Base-by-base conservation (phyloP, 2,329 filamentous ascomycete genomes). In the Cercospora zeina region DNA sequence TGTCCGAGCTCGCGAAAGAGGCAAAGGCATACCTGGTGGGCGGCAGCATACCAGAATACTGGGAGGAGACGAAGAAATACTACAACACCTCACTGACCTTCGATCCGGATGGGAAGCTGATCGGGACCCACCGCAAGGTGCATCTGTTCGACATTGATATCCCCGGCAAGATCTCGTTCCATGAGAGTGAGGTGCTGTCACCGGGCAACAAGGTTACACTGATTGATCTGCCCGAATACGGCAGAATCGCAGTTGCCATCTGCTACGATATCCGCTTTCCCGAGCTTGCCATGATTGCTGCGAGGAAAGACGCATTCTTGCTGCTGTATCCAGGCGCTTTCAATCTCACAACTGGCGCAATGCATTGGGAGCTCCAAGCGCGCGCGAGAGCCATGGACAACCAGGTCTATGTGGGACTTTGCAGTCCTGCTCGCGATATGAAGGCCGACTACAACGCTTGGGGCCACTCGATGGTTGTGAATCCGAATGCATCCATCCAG, bases 81-180 rank as follows among this genome's bases (percentile, higher is more conserved):
- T 96, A 95, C 83, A 99, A 99, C 79, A 97, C 95, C 2, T 89
- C 86, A 30, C 81, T 99, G 51, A 86, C 89, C 7, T 99, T 99
- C 77, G 85, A 82, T 0, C 93, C 92, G 0, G 79, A 82, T 9
- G 95, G 95, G 3, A 75, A 82, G n/a, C 81, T 97, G 54, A 82
- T 99, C n/a, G 91, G 87, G 5, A 90, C 87, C 2, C 93, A 97
- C 76, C 86, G 95, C 70, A 99, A 99, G 80, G 87, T 95, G 47
- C 95, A 99, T 77, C 83, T 99, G 47, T 99, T 99, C 77, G 95
- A 97, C 78, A 99, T 99, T 71, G 89, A 96, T 75, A 97, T 99
- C 67, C 95, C 95, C 0, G 93, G 92, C 65, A 93, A 93, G 79
- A 96, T 99, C 76, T 88, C 80, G 11, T 99, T 99, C 79, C 85